Percentiles rank a stretch among this genome's conserved stretches.
Conservation (phyloP, 768 basidiomycete genomes). For the Roridomyces roridus region DNA sequence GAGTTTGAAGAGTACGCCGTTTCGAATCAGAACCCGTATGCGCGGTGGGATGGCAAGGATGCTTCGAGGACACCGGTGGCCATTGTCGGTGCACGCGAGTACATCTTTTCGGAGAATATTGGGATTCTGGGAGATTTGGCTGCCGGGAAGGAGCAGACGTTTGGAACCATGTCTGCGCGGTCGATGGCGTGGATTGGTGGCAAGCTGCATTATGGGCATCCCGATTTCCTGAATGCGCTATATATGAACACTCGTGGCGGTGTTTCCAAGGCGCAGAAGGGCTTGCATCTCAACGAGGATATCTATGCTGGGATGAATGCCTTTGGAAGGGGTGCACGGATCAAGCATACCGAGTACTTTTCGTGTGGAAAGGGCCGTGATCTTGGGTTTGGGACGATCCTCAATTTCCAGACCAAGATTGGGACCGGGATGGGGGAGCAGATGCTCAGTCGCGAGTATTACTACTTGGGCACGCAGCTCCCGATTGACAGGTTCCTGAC, state of each 20-base stretch:
- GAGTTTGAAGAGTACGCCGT: conserved; percentile 95
- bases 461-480: conserved; percentile 97
- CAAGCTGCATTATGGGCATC: conserved; percentile 98
- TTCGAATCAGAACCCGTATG: conserved; percentile 90
- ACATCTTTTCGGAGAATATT: conserved; percentile 99
- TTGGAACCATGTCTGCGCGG: conserved; percentile 96
- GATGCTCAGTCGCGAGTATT: conserved; percentile 98
- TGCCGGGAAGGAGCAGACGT: conserved; percentile 99
- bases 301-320: conserved; percentile 99
- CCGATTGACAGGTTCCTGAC: conserved; percentile 99
- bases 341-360: conserved; percentile 99
- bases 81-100: conserved; percentile 98
- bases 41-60: conserved; percentile 87
- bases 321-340: conserved; percentile 93
- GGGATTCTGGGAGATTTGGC: conserved; percentile 98
- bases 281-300: conserved; percentile 98
- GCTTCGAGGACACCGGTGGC: conserved; percentile 91
- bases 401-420: conserved; percentile 99
- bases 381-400: conserved; percentile 97
- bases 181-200: conserved; percentile 98
- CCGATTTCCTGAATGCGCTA: conserved; percentile 96
- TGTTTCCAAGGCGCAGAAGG: conserved; percentile 99
- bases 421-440: conserved; percentile 99
- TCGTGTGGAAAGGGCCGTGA: conserved; percentile 99
- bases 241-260: conserved; percentile 99